Percentiles rank a stretch among this genome's conserved stretches.
Evolutionary conservation across 2,329 filamentous ascomycete species (phyloP).

Genomic region (Fusarium succisae): DNA sequence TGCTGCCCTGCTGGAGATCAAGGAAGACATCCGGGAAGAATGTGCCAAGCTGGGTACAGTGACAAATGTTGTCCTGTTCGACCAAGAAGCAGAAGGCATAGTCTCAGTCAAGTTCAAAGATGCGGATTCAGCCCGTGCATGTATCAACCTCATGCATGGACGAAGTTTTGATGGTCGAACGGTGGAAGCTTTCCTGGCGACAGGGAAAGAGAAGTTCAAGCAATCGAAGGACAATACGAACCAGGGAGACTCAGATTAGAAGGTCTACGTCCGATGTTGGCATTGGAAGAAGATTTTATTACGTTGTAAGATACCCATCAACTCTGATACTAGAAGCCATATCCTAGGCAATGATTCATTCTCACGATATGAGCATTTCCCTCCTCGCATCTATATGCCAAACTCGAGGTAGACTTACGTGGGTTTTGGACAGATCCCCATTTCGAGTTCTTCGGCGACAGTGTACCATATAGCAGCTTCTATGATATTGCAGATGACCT

Average conservation of each 20-base stretch:
- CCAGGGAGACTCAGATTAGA: conserved; percentile 51
- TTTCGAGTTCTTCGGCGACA: conserved; percentile 55
- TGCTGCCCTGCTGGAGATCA: conserved; percentile 86
- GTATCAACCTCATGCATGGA: conserved; percentile 80
- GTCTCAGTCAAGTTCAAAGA: conserved; percentile 85
- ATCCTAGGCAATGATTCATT: neutral
- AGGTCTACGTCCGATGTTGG: neutral
- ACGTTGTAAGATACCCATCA: conserved; percentile 43
- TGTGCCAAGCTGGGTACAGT: conserved; percentile 87
- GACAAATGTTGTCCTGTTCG: conserved; percentile 90
- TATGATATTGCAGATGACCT: conserved; percentile 74
- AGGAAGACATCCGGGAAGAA: conserved; percentile 92
- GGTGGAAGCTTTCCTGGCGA: conserved; percentile 76
- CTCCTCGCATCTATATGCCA: neutral
- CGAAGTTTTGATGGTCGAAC: conserved; percentile 78
- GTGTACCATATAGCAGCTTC: conserved; percentile 78
- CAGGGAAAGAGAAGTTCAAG: conserved; percentile 76
- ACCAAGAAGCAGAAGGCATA: conserved; percentile 84
- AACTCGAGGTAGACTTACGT: conserved; percentile 4
- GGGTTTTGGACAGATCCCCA: conserved; percentile 38
- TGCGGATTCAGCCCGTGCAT: conserved; percentile 74
- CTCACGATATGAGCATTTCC: neutral
- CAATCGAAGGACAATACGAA: conserved; percentile 69
- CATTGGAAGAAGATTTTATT: conserved; percentile 16
- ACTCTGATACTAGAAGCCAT: conserved; percentile 12